These are phyloP conservation scores for Fusarium kyushuense DNA, from an alignment of 2,329 filamentous ascomycete species.

Conservation along the genomic window DNA sequence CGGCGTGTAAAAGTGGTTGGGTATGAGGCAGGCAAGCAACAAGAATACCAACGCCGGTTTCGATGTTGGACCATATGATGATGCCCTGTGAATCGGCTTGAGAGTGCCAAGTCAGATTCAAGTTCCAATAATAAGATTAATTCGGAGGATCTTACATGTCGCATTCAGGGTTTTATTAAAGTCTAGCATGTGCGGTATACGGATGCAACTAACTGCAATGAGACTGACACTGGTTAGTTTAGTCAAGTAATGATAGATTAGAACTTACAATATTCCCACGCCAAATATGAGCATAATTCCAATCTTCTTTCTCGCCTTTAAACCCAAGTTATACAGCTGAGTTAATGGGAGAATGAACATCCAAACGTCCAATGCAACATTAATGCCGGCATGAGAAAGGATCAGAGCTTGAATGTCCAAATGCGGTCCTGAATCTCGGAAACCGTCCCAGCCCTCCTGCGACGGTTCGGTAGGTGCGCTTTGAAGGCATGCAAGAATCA, in stretches of 20 bases:
- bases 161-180: constrained; percentile 3
- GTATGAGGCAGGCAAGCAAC: constrained; percentile 14
- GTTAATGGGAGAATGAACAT: constrained; percentile 12
- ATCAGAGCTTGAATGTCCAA: neutral
- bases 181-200: neutral
- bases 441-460: constrained; percentile 10
- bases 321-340: neutral
- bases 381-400: constrained; percentile 2
- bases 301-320: constrained; percentile 6
- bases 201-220: constrained; percentile 14
- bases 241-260: no score
- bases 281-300: constrained; percentile 11
- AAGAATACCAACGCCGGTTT: constrained; percentile 5
- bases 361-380: constrained; percentile 12
- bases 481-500: neutral
- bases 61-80: constrained; percentile 11
- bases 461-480: neutral
- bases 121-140: fast-evolving
- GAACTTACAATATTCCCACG: constrained; percentile 14
- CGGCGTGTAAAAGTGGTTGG: neutral
- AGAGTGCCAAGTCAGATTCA: neutral
- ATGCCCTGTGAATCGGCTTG: constrained; percentile 11
- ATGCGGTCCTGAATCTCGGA: neutral
- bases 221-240: neutral
- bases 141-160: neutral